Evolutionary conservation across 768 basidiomycete species (phyloP).

Genomic region (Cyclocybe aegerita): DNA sequence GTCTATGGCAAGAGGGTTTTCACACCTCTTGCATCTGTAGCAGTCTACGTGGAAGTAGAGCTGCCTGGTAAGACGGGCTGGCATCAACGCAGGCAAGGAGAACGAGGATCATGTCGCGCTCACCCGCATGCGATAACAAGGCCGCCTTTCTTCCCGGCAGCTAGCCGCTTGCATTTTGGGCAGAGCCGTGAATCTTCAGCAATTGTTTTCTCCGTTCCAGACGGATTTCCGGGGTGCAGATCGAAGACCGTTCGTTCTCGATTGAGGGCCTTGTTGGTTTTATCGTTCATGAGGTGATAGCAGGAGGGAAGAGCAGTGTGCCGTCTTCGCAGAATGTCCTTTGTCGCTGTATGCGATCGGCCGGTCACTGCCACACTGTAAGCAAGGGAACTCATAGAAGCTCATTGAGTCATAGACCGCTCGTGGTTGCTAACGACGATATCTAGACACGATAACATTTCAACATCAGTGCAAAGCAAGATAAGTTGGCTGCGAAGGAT

Average conservation of each 20-base stretch:
- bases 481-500: too few species aligned
- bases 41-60: constrained; percentile 17
- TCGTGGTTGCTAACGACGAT: too few species aligned
- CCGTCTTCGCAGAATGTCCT: not conserved
- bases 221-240: constrained; percentile 5
- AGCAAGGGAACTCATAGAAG: too few species aligned
- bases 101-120: not conserved
- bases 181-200: constrained; percentile 1
- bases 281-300: not conserved
- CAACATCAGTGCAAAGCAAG: too few species aligned
- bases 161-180: constrained; percentile 12
- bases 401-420: too few species aligned
- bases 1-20: constrained; percentile 7
- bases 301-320: not conserved
- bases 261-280: constrained; percentile 4
- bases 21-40: constrained; percentile 19
- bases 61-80: not conserved
- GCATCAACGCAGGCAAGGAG: not conserved
- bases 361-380: too few species aligned
- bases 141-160: constrained; percentile 15
- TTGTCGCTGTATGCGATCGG: too few species aligned
- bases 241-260: constrained; percentile 13
- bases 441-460: too few species aligned
- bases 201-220: not conserved
- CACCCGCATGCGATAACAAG: constrained; percentile 16